Evolutionary conservation across 331 rosid species (phyloP).

Genomic region (Cydonia oblonga): DNA sequence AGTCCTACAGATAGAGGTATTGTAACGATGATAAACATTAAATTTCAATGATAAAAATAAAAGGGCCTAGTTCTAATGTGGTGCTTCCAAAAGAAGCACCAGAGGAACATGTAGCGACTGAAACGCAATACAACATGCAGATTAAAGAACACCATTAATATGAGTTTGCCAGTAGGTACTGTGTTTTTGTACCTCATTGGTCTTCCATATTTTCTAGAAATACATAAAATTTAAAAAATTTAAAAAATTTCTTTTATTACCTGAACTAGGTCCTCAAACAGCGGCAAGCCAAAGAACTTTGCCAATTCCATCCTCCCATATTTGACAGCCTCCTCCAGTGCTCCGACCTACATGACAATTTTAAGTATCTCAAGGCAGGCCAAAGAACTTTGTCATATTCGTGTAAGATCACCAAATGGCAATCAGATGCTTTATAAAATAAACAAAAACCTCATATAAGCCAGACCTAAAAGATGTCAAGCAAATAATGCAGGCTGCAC

Average conservation of each 20-base stretch:
- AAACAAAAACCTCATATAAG: neutral
- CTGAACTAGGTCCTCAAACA: constrained; percentile 71
- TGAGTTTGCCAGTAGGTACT: neutral
- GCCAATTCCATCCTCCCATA: constrained; percentile 77
- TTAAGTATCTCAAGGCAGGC: constrained; percentile 6
- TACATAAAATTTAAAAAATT: no score
- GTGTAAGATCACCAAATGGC: neutral
- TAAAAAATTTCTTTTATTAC: no score
- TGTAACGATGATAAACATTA: constrained; percentile 4
- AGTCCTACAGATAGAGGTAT: constrained; percentile 41
- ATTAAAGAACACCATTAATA: neutral
- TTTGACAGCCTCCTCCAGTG: constrained; percentile 79
- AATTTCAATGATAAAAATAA: neutral
- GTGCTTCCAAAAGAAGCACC: neutral
- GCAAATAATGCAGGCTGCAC: neutral
- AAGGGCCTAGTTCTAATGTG: neutral
- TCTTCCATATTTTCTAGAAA: neutral
- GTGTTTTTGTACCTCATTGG: neutral
- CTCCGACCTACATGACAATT: constrained; percentile 51
- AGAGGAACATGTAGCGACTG: neutral
- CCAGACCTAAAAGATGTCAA: neutral
- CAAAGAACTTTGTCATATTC: neutral
- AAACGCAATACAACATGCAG: neutral
- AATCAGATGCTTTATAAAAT: neutral
- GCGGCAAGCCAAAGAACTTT: constrained; percentile 49